Evolutionary conservation across 495 filamentous ascomycete species (phyloP).

Genomic region (Neurospora sp.): DNA sequence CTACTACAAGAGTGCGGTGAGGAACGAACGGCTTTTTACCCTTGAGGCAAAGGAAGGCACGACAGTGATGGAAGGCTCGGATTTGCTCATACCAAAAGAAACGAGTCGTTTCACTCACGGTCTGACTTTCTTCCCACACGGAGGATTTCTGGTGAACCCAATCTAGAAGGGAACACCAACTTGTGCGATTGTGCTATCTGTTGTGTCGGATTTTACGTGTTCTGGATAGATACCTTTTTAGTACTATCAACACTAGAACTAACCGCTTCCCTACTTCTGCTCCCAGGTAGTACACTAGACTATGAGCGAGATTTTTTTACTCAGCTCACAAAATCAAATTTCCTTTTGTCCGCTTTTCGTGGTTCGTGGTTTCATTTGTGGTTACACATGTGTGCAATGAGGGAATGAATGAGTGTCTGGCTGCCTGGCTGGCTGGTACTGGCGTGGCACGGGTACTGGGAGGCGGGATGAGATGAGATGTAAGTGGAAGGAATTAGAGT

Average conservation of each 20-base stretch:
- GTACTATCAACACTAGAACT: background rate
- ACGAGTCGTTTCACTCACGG: background rate
- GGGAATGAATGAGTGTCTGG: background rate
- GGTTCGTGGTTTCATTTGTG: background rate
- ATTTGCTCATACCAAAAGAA: background rate
- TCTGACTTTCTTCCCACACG: background rate
- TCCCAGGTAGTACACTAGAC: background rate
- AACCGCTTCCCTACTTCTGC: background rate
- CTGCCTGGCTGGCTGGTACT: too few relatives aligned
- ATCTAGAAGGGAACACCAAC: background rate
- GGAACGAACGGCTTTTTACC: background rate
- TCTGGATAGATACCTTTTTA: background rate
- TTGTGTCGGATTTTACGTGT: background rate
- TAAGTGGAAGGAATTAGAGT: background rate
- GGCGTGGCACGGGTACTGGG: too few relatives aligned
- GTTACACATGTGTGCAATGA: background rate
- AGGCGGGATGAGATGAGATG: too few relatives aligned
- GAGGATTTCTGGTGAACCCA: background rate
- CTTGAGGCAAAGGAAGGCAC: background rate
- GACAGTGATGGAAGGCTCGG: background rate
- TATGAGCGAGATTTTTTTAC: background rate
- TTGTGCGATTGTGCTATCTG: background rate
- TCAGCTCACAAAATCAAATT: background rate
- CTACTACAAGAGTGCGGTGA: background rate
- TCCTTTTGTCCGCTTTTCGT: background rate